phyloP scores from a whole-genome alignment of 805 yeast species.

The Pichia kluyveri region DNA sequence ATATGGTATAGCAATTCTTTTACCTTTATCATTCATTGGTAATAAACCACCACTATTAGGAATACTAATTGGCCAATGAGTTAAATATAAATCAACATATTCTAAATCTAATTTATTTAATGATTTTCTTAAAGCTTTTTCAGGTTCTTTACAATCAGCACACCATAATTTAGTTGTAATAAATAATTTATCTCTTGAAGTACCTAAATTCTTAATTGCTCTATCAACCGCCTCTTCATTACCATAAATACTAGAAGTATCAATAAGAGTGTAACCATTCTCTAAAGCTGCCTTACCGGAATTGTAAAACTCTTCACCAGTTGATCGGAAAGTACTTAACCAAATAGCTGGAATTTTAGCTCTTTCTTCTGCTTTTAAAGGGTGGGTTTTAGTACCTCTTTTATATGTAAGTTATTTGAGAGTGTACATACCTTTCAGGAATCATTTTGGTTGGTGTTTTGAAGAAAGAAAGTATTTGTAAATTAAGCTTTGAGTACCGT shows the following conservation, averaged over 20 bases:
- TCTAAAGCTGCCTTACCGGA: constrained; percentile 54
- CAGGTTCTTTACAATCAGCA: constrained; percentile 41
- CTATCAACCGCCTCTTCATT: constrained; percentile 54
- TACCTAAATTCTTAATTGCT: constrained; percentile 48
- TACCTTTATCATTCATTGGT: constrained; percentile 21
- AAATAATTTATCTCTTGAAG: constrained; percentile 55
- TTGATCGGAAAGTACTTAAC: constrained; percentile 12
- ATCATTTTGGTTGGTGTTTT: no score
- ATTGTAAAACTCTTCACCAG: constrained; percentile 36
- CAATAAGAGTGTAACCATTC: constrained; percentile 68
- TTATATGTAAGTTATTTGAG: no score
- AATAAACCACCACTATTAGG: constrained; percentile 22
- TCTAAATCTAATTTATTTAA: constrained; percentile 57
- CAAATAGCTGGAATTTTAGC: constrained; percentile 13
- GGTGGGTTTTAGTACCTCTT: not conserved
- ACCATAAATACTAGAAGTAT: constrained; percentile 60
- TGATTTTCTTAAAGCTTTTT: constrained; percentile 46
- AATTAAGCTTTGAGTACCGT: no score
- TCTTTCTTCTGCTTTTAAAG: constrained; percentile 8
- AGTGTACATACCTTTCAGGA: no score
- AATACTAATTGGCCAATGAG: constrained; percentile 72
- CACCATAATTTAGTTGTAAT: constrained; percentile 67
- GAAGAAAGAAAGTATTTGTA: no score
- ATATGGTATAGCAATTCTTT: constrained; percentile 20
- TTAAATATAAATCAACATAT: constrained; percentile 68